Percentiles rank a stretch among this genome's conserved stretches.
These are phyloP conservation scores for Didymella arachidicola DNA, from an alignment of 2,329 filamentous ascomycete genomes.

Conservation along the genomic window DNA sequence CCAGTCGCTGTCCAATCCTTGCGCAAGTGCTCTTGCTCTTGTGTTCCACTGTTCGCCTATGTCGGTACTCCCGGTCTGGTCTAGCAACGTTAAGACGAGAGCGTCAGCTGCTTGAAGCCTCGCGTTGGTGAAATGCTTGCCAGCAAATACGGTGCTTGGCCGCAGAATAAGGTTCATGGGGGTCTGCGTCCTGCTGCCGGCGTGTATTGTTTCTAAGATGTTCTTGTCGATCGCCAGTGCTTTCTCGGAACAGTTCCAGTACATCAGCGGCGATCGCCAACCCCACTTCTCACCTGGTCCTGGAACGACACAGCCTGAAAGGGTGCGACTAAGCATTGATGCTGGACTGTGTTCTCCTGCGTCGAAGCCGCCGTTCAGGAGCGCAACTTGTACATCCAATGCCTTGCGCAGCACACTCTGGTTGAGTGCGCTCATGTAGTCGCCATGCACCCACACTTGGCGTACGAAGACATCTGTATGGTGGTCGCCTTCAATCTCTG, in stretches of 20 bases:
- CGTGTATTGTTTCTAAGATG: slow-evolving; percentile 74
- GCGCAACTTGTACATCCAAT: slow-evolving; percentile 72
- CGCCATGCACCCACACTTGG: slow-evolving; percentile 81
- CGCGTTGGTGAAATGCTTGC: slow-evolving; percentile 76
- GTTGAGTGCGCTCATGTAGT: slow-evolving; percentile 78
- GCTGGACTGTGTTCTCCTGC: not conserved
- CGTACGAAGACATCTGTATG: slow-evolving; percentile 77
- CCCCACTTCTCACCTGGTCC: slow-evolving; percentile 73
- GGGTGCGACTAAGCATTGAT: slow-evolving; percentile 7
- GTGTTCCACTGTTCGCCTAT: slow-evolving; percentile 72
- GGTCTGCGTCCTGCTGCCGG: slow-evolving; percentile 67
- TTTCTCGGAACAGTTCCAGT: slow-evolving; percentile 73
- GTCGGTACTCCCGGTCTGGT: slow-evolving; percentile 69
- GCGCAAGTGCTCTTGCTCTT: slow-evolving; percentile 63
- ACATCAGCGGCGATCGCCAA: slow-evolving; percentile 82
- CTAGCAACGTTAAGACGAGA: slow-evolving; percentile 78
- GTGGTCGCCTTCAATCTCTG: slow-evolving; percentile 64
- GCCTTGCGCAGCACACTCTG: slow-evolving; percentile 70
- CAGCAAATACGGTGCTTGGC: slow-evolving; percentile 81
- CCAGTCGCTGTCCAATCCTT: slow-evolving; percentile 64
- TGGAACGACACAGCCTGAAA: slow-evolving; percentile 29
- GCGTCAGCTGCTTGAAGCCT: slow-evolving; percentile 76
- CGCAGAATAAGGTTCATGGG: slow-evolving; percentile 76
- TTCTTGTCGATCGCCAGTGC: slow-evolving; percentile 68
- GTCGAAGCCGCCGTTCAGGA: slow-evolving; percentile 63